Conservation (phyloP, 2,329 filamentous ascomycete species). For the Talaromyces atroroseus region DNA sequence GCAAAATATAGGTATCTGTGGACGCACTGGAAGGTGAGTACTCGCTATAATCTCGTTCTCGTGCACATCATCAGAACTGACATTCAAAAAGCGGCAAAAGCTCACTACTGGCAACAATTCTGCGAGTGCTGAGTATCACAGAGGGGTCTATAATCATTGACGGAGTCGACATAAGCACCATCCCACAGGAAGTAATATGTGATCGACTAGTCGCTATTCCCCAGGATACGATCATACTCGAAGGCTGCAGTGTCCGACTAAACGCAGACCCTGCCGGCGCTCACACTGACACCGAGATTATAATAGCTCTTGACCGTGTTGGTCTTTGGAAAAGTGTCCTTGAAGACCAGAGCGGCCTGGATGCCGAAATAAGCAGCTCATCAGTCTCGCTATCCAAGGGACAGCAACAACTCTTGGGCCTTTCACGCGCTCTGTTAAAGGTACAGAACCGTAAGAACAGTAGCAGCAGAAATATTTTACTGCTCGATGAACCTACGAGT, state of each 20-base stretch:
- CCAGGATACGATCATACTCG: constrained; percentile 40
- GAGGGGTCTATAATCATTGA: constrained; percentile 39
- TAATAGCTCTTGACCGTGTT: constrained; percentile 32
- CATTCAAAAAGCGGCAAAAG: constrained; percentile 34
- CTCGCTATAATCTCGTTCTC: neutral
- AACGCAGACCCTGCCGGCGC: constrained; percentile 35
- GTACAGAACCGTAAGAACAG: constrained; percentile 9
- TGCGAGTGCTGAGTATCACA: constrained; percentile 37
- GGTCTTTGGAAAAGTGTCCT: constrained; percentile 31
- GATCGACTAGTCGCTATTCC: constrained; percentile 37
- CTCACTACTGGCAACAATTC: constrained; percentile 36
- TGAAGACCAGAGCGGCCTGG: constrained; percentile 34
- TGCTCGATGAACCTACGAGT: neutral
- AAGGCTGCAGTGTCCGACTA: constrained; percentile 29
- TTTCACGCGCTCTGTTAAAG: constrained; percentile 53
- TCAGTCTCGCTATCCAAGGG: constrained; percentile 46
- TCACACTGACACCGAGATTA: constrained; percentile 29
- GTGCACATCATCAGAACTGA: neutral
- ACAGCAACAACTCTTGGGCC: constrained; percentile 59
- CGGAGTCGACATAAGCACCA: constrained; percentile 34
- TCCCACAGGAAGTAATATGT: constrained; percentile 36
- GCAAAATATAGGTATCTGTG: constrained; percentile 10
- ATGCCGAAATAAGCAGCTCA: constrained; percentile 42
- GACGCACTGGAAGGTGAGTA: constrained; percentile 11
- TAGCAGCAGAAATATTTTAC: constrained; percentile 20